phyloP scores from a whole-genome alignment of 1,139 yeast genomes.

The Geotrichum restrictum region DNA sequence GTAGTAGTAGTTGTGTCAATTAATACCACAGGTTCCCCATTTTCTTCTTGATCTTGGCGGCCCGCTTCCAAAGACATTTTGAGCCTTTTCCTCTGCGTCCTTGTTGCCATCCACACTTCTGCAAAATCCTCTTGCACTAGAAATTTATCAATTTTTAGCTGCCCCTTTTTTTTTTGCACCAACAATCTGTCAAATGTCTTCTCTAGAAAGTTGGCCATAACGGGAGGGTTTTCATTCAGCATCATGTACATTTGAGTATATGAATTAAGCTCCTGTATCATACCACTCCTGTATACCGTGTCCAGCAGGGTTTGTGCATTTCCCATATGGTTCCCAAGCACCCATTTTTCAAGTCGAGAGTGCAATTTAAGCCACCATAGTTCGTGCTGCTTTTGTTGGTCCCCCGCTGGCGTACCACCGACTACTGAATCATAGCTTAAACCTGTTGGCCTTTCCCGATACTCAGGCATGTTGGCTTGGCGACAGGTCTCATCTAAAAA shows the following conservation, averaged over 20 bases:
- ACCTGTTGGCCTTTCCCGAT: no score
- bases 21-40: not conserved
- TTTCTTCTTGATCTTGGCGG: no score
- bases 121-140: conserved; percentile 8
- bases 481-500: not conserved
- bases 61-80: not conserved
- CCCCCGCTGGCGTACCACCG: no score
- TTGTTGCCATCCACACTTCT: not conserved
- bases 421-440: no score
- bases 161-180: not conserved
- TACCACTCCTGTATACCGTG: not conserved
- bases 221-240: conserved; percentile 3
- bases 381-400: not conserved
- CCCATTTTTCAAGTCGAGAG: conserved; percentile 9
- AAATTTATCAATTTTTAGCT: not conserved
- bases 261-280: not conserved
- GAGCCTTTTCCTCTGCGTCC: not conserved
- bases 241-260: conserved; percentile 4
- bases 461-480: no score
- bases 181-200: conserved; percentile 1
- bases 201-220: conserved; percentile 1
- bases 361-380: conserved; percentile 12
- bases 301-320: conserved; percentile 2
- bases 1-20: no score
- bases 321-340: not conserved